These are phyloP conservation scores for Primulina eburnea DNA, from an alignment of 257 asterid species.

Conservation along the genomic window DNA sequence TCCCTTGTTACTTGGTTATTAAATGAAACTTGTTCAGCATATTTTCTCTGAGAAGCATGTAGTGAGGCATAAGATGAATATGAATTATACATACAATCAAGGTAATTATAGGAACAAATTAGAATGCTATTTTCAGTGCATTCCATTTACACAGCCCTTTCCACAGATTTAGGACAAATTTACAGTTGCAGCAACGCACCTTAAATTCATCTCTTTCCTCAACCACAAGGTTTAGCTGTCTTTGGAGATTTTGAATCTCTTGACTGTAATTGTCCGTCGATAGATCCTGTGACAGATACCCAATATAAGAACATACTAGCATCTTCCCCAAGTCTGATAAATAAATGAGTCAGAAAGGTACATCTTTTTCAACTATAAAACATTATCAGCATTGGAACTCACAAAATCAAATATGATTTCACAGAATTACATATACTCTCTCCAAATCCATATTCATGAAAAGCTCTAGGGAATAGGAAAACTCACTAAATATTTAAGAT, in stretches of 20 bases:
- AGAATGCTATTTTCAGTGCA: conserved; percentile 5
- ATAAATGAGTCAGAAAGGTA: conserved; percentile 18
- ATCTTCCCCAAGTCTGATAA: conserved; percentile 1
- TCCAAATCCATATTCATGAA: conserved; percentile 8
- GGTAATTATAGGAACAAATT: not conserved
- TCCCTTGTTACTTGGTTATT: conserved; percentile 52
- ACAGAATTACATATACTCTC: not conserved
- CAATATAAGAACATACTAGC: conserved; percentile 4
- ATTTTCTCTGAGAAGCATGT: conserved; percentile 48
- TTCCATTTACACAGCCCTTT: conserved; percentile 15
- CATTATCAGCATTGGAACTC: not conserved
- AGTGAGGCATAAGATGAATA: conserved; percentile 27
- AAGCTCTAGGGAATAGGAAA: conserved; percentile 1
- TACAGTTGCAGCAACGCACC: conserved; percentile 42
- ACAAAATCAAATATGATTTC: conserved; percentile 2
- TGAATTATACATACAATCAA: not conserved
- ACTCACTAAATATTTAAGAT: not conserved
- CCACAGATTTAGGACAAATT: conserved; percentile 2
- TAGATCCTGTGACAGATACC: conserved; percentile 42
- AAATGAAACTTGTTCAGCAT: conserved; percentile 46
- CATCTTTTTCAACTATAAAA: conserved; percentile 1
- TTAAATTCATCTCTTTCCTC: conserved; percentile 80
- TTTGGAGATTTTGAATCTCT: conserved; percentile 62
- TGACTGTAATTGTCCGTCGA: conserved; percentile 50
- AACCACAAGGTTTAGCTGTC: conserved; percentile 50